Conservation (phyloP, 306 rosid species). For the Quercus glauca region DNA sequence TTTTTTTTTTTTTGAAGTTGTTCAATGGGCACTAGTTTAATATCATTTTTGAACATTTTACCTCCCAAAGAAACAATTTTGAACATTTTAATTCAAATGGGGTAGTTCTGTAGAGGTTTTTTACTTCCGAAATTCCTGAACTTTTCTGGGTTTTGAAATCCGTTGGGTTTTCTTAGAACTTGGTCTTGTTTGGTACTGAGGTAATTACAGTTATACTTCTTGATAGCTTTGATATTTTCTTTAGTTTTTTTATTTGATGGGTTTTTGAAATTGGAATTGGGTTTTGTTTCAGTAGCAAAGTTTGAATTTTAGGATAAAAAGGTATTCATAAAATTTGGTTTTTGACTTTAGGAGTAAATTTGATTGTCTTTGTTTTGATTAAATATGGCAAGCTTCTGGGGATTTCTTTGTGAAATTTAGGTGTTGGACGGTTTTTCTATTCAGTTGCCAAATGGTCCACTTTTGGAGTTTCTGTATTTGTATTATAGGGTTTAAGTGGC, state of each 20-base stretch:
- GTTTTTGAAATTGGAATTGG: constrained; percentile 22
- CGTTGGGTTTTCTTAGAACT: too few relatives aligned
- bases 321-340: neutral
- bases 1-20: constrained; percentile 18
- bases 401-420: neutral
- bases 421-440: constrained; percentile 22
- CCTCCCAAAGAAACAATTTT: neutral
- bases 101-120: constrained; percentile 19
- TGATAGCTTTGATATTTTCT: neutral
- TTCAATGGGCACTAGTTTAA: constrained; percentile 26
- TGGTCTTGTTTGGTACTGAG: neutral
- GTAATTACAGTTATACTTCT: constrained; percentile 24
- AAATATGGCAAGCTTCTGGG: constrained; percentile 38
- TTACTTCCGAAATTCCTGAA: constrained; percentile 10
- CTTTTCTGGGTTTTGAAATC: neutral
- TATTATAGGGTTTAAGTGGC: constrained; percentile 22
- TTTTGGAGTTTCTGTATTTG: constrained; percentile 34
- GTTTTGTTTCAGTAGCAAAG: constrained; percentile 12
- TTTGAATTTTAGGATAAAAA: neutral
- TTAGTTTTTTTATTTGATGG: constrained; percentile 4
- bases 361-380: constrained; percentile 37
- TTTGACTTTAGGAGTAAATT: constrained; percentile 4
- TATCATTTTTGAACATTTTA: constrained; percentile 15
- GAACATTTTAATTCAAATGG: constrained; percentile 19
- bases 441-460: constrained; percentile 37